These are phyloP conservation scores for Trichoderma asperellum DNA, from an alignment of 2,329 filamentous ascomycete genomes.

Conservation along the genomic window DNA sequence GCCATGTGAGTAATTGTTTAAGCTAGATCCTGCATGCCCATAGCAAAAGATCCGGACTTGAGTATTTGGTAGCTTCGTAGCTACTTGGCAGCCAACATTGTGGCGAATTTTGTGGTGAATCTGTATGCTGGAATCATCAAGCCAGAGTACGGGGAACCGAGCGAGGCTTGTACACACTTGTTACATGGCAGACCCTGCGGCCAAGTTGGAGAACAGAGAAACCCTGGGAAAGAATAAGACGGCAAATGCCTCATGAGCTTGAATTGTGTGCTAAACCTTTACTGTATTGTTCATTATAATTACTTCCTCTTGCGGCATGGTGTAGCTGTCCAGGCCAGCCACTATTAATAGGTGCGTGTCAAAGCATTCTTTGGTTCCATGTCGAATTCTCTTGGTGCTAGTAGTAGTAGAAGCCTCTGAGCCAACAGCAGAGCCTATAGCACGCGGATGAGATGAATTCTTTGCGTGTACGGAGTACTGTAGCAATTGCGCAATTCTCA, in stretches of 20 bases:
- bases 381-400: neutral
- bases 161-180: neutral
- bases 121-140: neutral
- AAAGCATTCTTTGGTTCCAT: neutral
- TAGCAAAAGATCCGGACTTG: neutral
- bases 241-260: neutral
- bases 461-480: neutral
- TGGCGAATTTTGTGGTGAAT: neutral
- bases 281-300: neutral
- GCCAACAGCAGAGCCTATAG: neutral
- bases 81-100: neutral
- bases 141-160: neutral
- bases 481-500: slow-evolving; percentile 15
- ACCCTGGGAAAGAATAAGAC: neutral
- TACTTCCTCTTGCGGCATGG: neutral
- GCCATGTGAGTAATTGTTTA: neutral
- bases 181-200: slow-evolving; percentile 4
- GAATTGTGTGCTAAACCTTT: neutral
- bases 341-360: neutral
- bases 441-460: neutral
- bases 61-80: neutral
- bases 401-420: neutral
- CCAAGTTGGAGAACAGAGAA: neutral
- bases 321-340: neutral
- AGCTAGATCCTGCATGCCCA: neutral